These are phyloP conservation scores for Backusella tuberculispora DNA, from an alignment of 192 early-diverging fungal species.

Conservation along the genomic window DNA sequence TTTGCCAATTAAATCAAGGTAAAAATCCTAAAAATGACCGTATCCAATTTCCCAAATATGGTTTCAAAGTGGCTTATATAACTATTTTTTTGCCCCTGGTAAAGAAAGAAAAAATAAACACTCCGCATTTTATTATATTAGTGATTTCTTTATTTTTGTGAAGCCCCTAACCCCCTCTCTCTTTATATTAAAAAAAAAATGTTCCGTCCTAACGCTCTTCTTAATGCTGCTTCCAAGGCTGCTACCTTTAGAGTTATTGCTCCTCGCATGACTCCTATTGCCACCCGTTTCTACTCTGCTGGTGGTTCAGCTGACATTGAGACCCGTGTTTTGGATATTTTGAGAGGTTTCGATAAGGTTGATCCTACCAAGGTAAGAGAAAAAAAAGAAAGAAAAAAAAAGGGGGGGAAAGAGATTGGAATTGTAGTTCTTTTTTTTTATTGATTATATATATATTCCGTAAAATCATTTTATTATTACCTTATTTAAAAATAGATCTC, in stretches of 20 bases:
- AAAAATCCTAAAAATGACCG: not conserved
- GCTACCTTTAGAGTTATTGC: slow-evolving; percentile 41
- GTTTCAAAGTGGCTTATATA: not conserved
- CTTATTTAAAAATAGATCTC: slow-evolving; percentile 76
- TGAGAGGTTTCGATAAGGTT: slow-evolving; percentile 98
- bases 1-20: not conserved
- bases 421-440: not conserved
- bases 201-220: slow-evolving; percentile 44
- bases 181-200: slow-evolving; percentile 23
- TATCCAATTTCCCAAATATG: not conserved
- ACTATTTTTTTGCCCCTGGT: not conserved
- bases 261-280: slow-evolving; percentile 39
- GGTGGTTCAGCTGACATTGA: slow-evolving; percentile 76
- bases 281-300: slow-evolving; percentile 76
- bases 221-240: slow-evolving; percentile 45
- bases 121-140: not conserved
- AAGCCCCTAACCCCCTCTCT: slow-evolving; percentile 5
- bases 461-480: slow-evolving; percentile 6
- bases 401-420: not conserved
- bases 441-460: not conserved
- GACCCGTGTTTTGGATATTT: slow-evolving; percentile 83
- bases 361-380: slow-evolving; percentile 83
- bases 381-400: not conserved
- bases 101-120: not conserved
- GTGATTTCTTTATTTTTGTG: slow-evolving; percentile 3